These are phyloP conservation scores for Ganoderma resinaceum DNA, from an alignment of 1,284 basidiomycete species.

Conservation along the genomic window DNA sequence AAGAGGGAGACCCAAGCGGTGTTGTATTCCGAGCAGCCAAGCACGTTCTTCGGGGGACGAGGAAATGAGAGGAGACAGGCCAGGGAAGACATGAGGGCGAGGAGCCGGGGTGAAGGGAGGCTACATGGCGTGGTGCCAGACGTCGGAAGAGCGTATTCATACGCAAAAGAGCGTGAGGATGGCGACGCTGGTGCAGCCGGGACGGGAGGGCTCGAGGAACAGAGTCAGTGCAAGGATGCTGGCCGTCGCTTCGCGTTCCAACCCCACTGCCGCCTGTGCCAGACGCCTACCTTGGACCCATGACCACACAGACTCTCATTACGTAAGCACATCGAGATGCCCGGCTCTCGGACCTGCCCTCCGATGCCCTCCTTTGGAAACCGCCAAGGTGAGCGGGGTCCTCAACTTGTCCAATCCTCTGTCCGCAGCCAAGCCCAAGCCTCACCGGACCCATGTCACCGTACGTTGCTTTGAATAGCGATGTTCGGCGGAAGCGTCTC, in stretches of 20 bases:
- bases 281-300: constrained; percentile 20
- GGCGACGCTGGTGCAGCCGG: constrained; percentile 21
- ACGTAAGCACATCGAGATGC: constrained; percentile 22
- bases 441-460: neutral
- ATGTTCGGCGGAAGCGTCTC: neutral
- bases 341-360: neutral
- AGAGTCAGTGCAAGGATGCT: neutral
- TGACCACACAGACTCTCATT: constrained; percentile 17
- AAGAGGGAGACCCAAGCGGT: neutral
- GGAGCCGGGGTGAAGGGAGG: constrained; percentile 32
- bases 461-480: neutral
- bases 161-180: constrained; percentile 40
- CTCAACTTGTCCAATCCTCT: neutral
- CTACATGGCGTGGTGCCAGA: constrained; percentile 53
- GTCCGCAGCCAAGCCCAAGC: neutral
- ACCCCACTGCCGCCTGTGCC: neutral
- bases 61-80: constrained; percentile 12
- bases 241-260: constrained; percentile 1
- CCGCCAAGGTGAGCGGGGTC: neutral
- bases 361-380: neutral
- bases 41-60: constrained; percentile 29
- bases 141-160: constrained; percentile 55
- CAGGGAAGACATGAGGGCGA: constrained; percentile 19
- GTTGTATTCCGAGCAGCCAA: constrained; percentile 18
- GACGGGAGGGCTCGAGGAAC: constrained; percentile 4